Evolutionary conservation across 2,329 filamentous ascomycete species (phyloP), one percentile per base, ranked within the genome.

Genomic region (Ophiocordyceps unilateralis): DNA sequence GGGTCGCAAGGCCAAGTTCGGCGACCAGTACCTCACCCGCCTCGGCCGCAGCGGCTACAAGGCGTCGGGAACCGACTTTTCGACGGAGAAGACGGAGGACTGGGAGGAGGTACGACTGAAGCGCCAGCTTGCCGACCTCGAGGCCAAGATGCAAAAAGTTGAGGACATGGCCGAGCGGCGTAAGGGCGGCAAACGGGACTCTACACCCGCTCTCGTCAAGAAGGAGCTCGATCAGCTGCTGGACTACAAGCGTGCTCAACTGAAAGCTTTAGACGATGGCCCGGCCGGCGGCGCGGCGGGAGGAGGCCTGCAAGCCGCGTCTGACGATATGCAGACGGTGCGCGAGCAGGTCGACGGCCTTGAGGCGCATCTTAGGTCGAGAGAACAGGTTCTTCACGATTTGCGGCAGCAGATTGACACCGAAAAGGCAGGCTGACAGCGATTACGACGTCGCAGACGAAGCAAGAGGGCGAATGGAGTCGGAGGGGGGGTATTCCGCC

Each of bases 101-200:
- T 96, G 91, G 87, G 91, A 98, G 62, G 91, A 96, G 62, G 91
- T 96, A 39, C 76, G 88, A 43, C 70, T 98, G 50, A 89, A 93
- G 70, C 88, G 91, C 58, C 87, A 96, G 62, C 74, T 98, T 26
- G 73, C 78, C 21, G 89, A 96, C 53, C 68, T 98, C 23, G 88
- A 98, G 54, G 74, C 81, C 44, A 93, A 93, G 68, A 81, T 95
- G 48, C 77, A 80, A 30, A 80, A 82, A 45, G 81, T 94, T 1
- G 87, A 93, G 63, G 72, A 78, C 45, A 76, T 78, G 38, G 78
- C 80, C 0, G 75, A 82, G 53, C 73, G 74, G 46, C 70, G 76
- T 45, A 70, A 64, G 54, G 72, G 72, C 50, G 74, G 70, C 52
- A 76, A 74, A 65, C 70, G 87, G 39, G 78, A 86, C 49, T 81